phyloP scores from a whole-genome alignment of 139 green algal genomes.

The Chlamydomonas sphaeroides region DNA sequence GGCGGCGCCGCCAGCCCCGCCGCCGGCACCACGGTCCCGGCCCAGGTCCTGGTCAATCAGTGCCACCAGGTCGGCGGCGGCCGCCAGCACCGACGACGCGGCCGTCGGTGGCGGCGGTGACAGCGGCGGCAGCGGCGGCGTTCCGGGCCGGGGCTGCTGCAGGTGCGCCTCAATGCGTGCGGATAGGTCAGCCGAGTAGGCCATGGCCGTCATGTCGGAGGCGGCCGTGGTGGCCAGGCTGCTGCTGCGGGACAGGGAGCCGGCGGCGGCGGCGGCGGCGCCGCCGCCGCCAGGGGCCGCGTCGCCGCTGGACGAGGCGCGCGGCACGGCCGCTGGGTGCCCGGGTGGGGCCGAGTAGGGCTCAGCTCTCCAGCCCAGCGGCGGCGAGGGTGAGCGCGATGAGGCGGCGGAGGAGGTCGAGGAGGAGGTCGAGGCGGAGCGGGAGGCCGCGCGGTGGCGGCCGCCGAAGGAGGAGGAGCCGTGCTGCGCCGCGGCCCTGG shows the following conservation, averaged over 20 bases:
- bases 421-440: too few relatives aligned
- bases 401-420: too few relatives aligned
- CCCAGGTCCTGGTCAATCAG: slow-evolving; percentile 24
- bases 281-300: neutral
- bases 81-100: neutral
- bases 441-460: too few relatives aligned
- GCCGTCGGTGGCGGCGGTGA: neutral
- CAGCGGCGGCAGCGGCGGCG: neutral
- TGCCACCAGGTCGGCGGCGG: neutral
- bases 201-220: neutral
- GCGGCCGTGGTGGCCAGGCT: neutral
- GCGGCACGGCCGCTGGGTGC: too few relatives aligned
- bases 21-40: too few relatives aligned
- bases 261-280: neutral
- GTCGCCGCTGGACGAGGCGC: too few relatives aligned
- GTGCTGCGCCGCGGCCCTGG: too few relatives aligned
- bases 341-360: too few relatives aligned
- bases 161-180: neutral
- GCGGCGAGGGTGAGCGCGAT: too few relatives aligned
- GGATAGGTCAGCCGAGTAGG: neutral
- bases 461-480: too few relatives aligned
- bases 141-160: neutral
- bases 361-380: too few relatives aligned
- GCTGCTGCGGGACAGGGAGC: neutral
- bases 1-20: neutral